Evolutionary conservation across 345 rosid genomes (phyloP).

Genomic region (Pistacia vera): DNA sequence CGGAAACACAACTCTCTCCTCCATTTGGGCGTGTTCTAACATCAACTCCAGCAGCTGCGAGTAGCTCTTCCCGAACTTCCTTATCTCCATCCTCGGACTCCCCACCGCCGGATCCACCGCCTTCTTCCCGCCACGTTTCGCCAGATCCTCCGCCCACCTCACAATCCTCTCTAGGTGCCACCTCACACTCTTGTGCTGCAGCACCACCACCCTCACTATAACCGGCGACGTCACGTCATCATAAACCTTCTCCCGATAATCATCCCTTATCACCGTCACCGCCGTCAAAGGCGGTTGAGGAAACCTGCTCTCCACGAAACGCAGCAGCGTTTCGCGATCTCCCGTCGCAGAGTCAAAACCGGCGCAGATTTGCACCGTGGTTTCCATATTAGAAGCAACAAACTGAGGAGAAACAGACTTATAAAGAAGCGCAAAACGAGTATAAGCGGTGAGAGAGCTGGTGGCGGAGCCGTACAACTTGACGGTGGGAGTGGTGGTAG

Average conservation of each 20-base stretch:
- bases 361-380: constrained; percentile 31
- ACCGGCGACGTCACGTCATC: constrained; percentile 44
- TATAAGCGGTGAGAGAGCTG: constrained; percentile 39
- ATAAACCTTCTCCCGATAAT: constrained; percentile 3
- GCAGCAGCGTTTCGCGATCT: constrained; percentile 42
- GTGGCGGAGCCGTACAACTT: constrained; percentile 37
- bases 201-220: constrained; percentile 42
- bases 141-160: constrained; percentile 73
- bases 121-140: constrained; percentile 55
- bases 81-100: constrained; percentile 67
- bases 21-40: constrained; percentile 86
- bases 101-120: constrained; percentile 63
- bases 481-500: constrained; percentile 22
- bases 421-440: constrained; percentile 60
- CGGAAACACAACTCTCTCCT: constrained; percentile 70
- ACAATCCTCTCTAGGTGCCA: constrained; percentile 67
- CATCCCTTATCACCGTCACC: constrained; percentile 22
- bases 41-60: constrained; percentile 57
- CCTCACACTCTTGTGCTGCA: constrained; percentile 60
- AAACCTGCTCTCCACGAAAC: constrained; percentile 51
- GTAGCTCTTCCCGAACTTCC: constrained; percentile 57
- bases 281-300: constrained; percentile 51
- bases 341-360: constrained; percentile 56
- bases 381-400: constrained; percentile 32
- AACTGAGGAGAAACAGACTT: constrained; percentile 47